phyloP scores from a whole-genome alignment of 2,329 filamentous ascomycete species.

The Beauveria medogensis region DNA sequence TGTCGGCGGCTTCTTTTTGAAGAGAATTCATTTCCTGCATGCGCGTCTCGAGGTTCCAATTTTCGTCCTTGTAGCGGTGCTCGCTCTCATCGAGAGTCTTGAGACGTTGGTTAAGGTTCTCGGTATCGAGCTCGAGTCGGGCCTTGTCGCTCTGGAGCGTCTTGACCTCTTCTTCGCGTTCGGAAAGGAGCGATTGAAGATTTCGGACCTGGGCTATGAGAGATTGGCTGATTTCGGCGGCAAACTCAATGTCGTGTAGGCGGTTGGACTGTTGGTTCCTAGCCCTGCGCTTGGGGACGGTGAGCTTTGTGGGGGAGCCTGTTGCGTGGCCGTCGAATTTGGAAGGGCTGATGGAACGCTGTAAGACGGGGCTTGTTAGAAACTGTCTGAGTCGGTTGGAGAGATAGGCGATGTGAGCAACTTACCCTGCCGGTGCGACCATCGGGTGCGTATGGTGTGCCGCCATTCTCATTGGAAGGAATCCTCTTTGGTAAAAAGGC shows the following conservation, averaged over 20 bases:
- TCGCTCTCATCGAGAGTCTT: slow-evolving; percentile 86
- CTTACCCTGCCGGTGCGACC: slow-evolving; percentile 46
- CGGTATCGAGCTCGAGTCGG: slow-evolving; percentile 72
- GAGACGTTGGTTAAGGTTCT: slow-evolving; percentile 71
- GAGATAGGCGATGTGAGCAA: slow-evolving; percentile 10
- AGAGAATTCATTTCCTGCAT: slow-evolving; percentile 72
- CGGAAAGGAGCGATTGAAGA: slow-evolving; percentile 72
- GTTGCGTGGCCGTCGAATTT: slow-evolving; percentile 80
- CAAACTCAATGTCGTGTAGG: slow-evolving; percentile 94
- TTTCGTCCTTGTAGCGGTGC: slow-evolving; percentile 94
- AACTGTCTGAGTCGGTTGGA: slow-evolving; percentile 8
- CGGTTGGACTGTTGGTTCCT: slow-evolving; percentile 83
- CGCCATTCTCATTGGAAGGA: slow-evolving; percentile 56
- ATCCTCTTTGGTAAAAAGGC: slow-evolving; percentile 79
- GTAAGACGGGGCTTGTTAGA: slow-evolving; percentile 13
- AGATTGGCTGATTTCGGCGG: slow-evolving; percentile 95
- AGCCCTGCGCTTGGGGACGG: slow-evolving; percentile 77
- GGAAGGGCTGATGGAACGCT: slow-evolving; percentile 64
- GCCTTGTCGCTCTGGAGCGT: slow-evolving; percentile 66
- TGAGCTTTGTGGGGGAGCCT: slow-evolving; percentile 81
- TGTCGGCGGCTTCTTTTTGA: slow-evolving; percentile 68
- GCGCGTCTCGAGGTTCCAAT: slow-evolving; percentile 93
- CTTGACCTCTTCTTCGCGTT: slow-evolving; percentile 82
- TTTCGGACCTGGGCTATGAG: slow-evolving; percentile 90
- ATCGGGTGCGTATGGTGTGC: slow-evolving; percentile 46